Evolutionary conservation across 2,329 filamentous ascomycete species (phyloP).

Genomic region (Hymenoscyphus salicellus): DNA sequence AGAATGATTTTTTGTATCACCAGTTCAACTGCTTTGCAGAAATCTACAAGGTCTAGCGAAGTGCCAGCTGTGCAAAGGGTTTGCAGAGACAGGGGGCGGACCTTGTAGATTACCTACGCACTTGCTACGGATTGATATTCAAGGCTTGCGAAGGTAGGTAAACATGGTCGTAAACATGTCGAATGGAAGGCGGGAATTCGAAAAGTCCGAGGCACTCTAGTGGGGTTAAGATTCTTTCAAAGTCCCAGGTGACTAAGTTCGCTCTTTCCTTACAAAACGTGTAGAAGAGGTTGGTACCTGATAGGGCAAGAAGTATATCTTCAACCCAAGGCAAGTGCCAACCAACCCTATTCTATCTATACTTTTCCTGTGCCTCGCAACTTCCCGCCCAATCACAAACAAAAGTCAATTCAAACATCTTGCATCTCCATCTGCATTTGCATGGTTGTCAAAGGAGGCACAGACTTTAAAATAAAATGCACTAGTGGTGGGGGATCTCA

Average conservation of each 20-base stretch:
- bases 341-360: background rate
- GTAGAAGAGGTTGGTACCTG: background rate
- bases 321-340: background rate
- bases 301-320: background rate
- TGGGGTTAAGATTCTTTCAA: background rate
- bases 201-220: background rate
- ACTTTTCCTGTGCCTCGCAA: background rate
- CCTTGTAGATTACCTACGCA: constrained; percentile 30
- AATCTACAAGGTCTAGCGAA: constrained; percentile 7
- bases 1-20: too few relatives aligned
- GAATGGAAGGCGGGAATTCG: background rate
- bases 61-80: background rate
- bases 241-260: background rate
- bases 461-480: constrained; percentile 19
- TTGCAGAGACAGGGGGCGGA: constrained; percentile 6
- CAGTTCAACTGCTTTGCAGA: background rate
- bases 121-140: background rate
- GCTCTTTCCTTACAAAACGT: background rate
- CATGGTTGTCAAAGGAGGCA: background rate
- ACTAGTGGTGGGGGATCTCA: constrained; percentile 26
- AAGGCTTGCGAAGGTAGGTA: background rate
- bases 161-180: background rate
- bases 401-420: background rate
- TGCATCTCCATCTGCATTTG: background rate
- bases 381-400: background rate